Evolutionary conservation across 495 filamentous ascomycete genomes (phyloP), one percentile per base, ranked within the genome.

Genomic region (Penicillium waksmanii): DNA sequence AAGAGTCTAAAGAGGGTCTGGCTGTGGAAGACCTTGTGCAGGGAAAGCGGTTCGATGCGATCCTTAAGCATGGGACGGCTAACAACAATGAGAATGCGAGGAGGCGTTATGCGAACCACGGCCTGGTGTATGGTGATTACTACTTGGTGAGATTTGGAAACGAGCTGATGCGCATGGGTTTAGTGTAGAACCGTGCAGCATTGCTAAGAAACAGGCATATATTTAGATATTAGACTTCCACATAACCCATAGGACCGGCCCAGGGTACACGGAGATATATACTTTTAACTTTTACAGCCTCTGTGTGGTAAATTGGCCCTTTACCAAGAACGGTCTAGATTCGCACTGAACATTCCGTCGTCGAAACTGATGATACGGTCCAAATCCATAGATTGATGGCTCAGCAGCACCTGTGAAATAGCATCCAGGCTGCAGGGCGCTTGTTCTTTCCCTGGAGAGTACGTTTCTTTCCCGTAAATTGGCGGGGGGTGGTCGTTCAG

Each of bases 41-140:
- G 36, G 36, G 36, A 38, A 60, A 7, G 46, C 33, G 5, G n/a
- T 58, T 53, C 11, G 68, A 71, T 31, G 60, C 66, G 5, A 70
- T 72, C 10, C 34, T 72, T 7, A 48, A 49, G 8, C 57, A 72
- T 11, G 76, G 73, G 3, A 80, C 78, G 0, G 70, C 73, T 15
- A 74, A 79, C 55, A 77, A 80, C 42, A 76, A 80, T 44, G 67
- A 74, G 18, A 61, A 62, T 19, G 64, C 67, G 23, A 61, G 65
- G 5, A 67, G 72, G 18, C 27, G 59, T 1, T 75, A 74, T 53
- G 63, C 73, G 13, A 67, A 77, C 55, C 74, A 76, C 51, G 79
- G 77, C 18, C 60, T 82, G 10, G 79, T 80, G 3, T 82, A 82
- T 66, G 79, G 72, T 0, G 78, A 80, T 56, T 82, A 80, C 66